A percentile compares a stretch with the other conserved stretches of the same genome.
phyloP scores from a whole-genome alignment of 2,329 filamentous ascomycete genomes.

The Fusarium armeniacum region DNA sequence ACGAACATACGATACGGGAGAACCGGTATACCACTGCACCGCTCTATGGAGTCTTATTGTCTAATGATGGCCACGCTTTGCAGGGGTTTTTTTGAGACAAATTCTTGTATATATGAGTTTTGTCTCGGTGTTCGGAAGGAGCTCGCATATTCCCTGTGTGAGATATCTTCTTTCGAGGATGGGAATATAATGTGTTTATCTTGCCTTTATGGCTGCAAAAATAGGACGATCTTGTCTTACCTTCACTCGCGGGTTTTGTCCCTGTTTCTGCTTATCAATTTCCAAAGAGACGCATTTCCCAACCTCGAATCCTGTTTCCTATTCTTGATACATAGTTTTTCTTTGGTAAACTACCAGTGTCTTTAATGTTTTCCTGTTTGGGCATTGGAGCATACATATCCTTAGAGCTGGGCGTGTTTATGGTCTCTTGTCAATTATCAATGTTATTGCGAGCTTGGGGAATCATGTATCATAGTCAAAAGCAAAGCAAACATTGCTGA shows the following conservation, averaged over 20 bases:
- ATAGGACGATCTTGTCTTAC: constrained; percentile 49
- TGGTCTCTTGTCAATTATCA: constrained; percentile 53
- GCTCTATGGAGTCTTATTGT: constrained; percentile 52
- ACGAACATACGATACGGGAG: constrained; percentile 56
- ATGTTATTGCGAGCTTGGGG: constrained; percentile 48
- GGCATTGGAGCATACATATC: constrained; percentile 15
- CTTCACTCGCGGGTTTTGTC: constrained; percentile 44
- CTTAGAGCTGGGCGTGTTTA: constrained; percentile 55
- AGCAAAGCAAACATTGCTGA: constrained; percentile 52
- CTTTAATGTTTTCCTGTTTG: constrained; percentile 13
- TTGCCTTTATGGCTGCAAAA: constrained; percentile 39
- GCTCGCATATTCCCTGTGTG: constrained; percentile 46
- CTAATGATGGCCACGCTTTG: constrained; percentile 52
- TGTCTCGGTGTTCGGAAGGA: constrained; percentile 50
- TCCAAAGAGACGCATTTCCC: constrained; percentile 45
- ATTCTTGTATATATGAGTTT: constrained; percentile 48
- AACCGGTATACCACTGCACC: constrained; percentile 51
- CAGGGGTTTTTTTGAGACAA: constrained; percentile 47
- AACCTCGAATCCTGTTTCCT: constrained; percentile 42
- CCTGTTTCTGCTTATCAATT: constrained; percentile 36
- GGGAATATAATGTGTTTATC: constrained; percentile 54
- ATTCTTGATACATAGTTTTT: constrained; percentile 37
- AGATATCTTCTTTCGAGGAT: constrained; percentile 49
- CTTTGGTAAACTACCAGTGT: constrained; percentile 9
- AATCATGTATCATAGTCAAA: constrained; percentile 49